Base-by-base conservation (phyloP, 495 filamentous ascomycete genomes). In the Penicillium bovifimosum region DNA sequence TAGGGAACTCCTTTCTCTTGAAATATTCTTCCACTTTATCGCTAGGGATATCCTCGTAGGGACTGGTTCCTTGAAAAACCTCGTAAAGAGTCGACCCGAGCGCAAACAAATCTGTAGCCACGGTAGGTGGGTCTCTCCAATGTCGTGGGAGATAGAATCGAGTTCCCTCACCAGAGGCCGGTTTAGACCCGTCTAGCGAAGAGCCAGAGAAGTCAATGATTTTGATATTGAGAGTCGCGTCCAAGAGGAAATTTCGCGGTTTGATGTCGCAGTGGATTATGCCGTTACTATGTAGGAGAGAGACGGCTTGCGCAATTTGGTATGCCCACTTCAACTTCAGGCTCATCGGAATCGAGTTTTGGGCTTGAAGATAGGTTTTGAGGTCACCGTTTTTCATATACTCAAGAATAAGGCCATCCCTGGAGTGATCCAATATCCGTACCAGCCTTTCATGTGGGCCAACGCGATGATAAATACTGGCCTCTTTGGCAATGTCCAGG, bases 351-450 rank as follows among this genome's bases (percentile, higher is more conserved):
- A 67, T 52, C 28, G 51, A 54, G 45, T 59, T 51, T 36, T 63
- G 32, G 16, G 45, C 33, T 27, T 51, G 39, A 28, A 69, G 53
- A 53, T 60, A 69, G 38, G 50, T 56, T 43, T 61, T 56, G n/a
- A 67, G 47, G 45, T 58, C 46, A 49, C 59, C 59, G 50, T 67
- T 64, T 60, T 56, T 48, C 64, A 69, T 69, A 42, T 60, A 65
- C 36, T 69, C 64, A 53, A 68, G 47, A 35, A 57, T 28, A 41
- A 61, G 50, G 24, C 50, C 50, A 41, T 61, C 57, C 32, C 34
- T 46, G 24, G 55, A 64, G 26, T 63, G 62, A 55, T 40, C 55
- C 10, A 64, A 41, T 38, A 64, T 44, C 50, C 54, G 55, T 27
- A 64, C 58, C 10, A 66, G 46, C 44, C 58, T 54, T 33, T 61